Base-by-base conservation (phyloP, 495 filamentous ascomycete species). In the Penicillium maclennaniae region DNA sequence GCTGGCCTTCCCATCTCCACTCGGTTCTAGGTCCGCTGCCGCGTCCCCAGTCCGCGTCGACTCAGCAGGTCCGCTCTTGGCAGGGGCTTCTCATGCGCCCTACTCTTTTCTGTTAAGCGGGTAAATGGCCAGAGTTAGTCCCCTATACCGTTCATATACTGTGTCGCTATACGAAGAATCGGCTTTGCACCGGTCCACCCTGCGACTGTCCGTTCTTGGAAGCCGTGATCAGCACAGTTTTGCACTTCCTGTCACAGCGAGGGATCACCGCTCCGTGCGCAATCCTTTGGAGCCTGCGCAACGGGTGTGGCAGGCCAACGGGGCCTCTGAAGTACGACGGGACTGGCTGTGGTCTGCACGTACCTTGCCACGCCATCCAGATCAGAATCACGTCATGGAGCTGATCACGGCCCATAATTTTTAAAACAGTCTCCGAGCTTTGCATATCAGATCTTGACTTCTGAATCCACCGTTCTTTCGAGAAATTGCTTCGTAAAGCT, bases 381-480 rank as follows among this genome's bases (percentile, higher is more conserved):
- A 66, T 67, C 67, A 61, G 64, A 66, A 72, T 72, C 63, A 65
- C 69, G 67, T 66, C 70, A 70, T 70, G 51, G 45, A 65, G 64
- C 60, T 68, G 62, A 58, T 60, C 61, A 39, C 31, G 39, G 40
- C 41, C 45, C 48, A 53, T 43, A 56, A 60, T 49, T 37, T 56
- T 51, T 55, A 60, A 60, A 0, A 39, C 41, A 2, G 31, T 14
- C 10, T 34, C 31, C 10, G 31, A 4, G 9, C 14, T 10, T 3
- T 4, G 9, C 31, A 14, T 34, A 12, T 34, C 31, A 12, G 7
- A n/a, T n/a, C 28, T 9, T 31, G 8, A 8, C 28, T 9, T 10
- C 28, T 31, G 7, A 12, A 12, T 34, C 31, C 31, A 34, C 31
- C 8, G 31, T 34, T 34, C 31, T 34, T 34, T 34, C 31, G 6